Base-by-base conservation (phyloP, 2,329 filamentous ascomycete genomes). In the Didymella pomorum region DNA sequence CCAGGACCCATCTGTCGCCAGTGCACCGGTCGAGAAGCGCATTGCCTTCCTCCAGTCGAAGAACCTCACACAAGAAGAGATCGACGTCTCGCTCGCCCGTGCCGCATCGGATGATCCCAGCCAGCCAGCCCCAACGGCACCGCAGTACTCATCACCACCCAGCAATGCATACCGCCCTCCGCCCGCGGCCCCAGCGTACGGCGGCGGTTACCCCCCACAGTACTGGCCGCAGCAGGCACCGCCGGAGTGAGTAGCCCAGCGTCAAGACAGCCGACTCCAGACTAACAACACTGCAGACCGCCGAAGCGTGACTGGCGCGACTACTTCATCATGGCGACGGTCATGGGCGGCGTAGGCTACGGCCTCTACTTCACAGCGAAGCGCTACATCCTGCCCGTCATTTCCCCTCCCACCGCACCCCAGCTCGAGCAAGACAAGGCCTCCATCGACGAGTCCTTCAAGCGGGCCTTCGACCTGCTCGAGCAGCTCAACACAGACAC, bases 251-350 rank as follows among this genome's bases (percentile, higher is more conserved):
- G 80, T 6, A 31, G 10, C 1, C 3, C 3, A 2, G 16, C 12
- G 14, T 20, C 21, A 11, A 20, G 8, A 23, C n/a, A 26, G 2
- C 37, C 11, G 37, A 23, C 18, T 2, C 37, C 37, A 20, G 18
- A 18, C 71, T 72, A 56, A 74, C 53, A 25, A 3, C 4, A 8
- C 8, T 1, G 47, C 9, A 78, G 75, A 53, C 71, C 87, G 2
- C 93, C 93, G 3, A 89, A 87, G 74, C 84, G 95, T 72, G 95
- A 99, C 79, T 99, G 95, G 95, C 86, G 96, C 61, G 95, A 99
- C 75, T 98, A 93, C 91, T 99, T 99, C 79, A 98, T 99, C 78
- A 97, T 98, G 92, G 95, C 95, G 8, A 99, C 95, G 0, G 91
- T 98, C 12, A 89, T 96, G 62, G 90, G 93, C 56, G 92, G 93